Conservation (phyloP, 2,329 filamentous ascomycete genomes). For the Claviceps paspali region DNA sequence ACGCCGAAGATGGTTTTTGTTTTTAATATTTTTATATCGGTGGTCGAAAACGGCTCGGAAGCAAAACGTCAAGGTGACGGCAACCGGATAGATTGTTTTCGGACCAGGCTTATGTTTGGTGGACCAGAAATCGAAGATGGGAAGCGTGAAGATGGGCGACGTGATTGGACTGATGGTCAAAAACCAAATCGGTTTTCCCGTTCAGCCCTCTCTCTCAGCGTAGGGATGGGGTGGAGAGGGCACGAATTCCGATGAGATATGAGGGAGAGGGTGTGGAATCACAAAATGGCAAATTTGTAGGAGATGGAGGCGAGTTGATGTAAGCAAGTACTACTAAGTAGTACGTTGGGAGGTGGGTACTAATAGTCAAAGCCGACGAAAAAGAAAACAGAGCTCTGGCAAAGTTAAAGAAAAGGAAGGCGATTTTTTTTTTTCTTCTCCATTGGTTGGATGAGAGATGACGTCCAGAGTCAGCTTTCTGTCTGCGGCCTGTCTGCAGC, state of each 20-base stretch:
- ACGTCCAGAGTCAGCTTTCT: too few species aligned
- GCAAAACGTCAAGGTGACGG: slow-evolving; percentile 1
- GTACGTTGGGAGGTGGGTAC: too few species aligned
- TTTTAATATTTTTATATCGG: background rate
- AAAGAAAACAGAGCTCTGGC: too few species aligned
- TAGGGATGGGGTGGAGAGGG: too few species aligned
- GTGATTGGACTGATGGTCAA: background rate
- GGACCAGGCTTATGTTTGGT: background rate
- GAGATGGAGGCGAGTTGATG: background rate
- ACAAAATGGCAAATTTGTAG: background rate
- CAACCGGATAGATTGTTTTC: background rate
- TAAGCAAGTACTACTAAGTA: too few species aligned
- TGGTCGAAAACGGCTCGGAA: background rate
- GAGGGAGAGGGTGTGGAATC: background rate
- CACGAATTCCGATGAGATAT: background rate
- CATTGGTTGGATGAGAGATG: too few species aligned
- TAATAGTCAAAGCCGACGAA: too few species aligned
- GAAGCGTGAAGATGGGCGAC: background rate
- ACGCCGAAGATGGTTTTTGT: background rate
- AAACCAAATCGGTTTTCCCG: background rate
- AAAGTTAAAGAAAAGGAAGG: too few species aligned
- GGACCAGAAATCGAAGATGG: background rate
- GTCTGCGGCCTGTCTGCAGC: too few species aligned
- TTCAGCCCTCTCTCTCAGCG: too few species aligned
- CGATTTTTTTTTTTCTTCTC: too few species aligned